Conservation (phyloP, 2,329 filamentous ascomycete species). For the Monosporascus sp. region DNA sequence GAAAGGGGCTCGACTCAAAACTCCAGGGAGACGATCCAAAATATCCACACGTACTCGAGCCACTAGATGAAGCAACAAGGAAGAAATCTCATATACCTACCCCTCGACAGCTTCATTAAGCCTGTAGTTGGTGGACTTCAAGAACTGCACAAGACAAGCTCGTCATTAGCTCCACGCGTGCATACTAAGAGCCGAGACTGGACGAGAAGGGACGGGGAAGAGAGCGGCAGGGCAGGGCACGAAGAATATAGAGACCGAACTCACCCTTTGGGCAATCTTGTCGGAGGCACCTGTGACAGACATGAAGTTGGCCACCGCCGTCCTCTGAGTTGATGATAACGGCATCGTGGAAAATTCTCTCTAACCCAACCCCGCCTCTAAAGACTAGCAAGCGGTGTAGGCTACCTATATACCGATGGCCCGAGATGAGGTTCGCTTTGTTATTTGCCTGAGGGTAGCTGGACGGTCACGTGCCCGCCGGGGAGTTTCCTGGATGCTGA, state of each 20-base stretch:
- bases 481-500: too few species aligned
- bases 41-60: conserved; percentile 1
- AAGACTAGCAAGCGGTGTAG: too few species aligned
- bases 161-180: not conserved
- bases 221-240: not conserved
- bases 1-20: too few species aligned
- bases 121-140: conserved; percentile 42
- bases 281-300: conserved; percentile 24
- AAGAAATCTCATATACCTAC: conserved; percentile 38
- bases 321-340: conserved; percentile 19
- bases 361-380: not conserved
- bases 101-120: conserved; percentile 49
- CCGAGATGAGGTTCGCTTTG: too few species aligned
- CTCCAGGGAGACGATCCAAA: too few species aligned
- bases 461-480: too few species aligned
- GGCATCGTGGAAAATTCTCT: conserved; percentile 8
- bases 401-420: too few species aligned
- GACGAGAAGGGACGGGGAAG: not conserved
- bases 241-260: not conserved
- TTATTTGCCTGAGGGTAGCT: too few species aligned
- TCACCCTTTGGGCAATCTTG: conserved; percentile 19
- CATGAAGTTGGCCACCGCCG: conserved; percentile 20
- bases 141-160: conserved; percentile 10
- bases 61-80: conserved; percentile 9
- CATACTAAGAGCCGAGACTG: conserved; percentile 1